Evolutionary conservation across 371 early-diverging fungal species (phyloP).

Genomic region (Apophysomyces variabilis): DNA sequence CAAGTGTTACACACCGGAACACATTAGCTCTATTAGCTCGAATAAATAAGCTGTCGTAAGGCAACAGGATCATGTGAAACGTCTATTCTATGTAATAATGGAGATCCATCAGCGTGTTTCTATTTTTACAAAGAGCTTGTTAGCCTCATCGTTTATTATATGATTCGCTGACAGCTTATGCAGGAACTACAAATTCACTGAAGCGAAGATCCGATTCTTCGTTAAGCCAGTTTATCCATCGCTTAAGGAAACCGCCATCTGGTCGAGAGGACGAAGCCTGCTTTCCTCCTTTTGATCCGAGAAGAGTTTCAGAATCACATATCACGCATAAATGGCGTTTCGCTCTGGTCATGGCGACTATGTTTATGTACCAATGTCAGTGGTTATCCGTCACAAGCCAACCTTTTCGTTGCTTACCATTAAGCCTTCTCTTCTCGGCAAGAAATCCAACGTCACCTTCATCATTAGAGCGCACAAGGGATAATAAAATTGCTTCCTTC

Average conservation of each 20-base stretch:
- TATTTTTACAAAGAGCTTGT: too few relatives aligned
- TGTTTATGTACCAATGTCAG: neutral
- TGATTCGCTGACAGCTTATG: too few relatives aligned
- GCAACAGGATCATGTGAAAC: too few relatives aligned
- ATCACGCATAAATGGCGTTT: conserved; percentile 89
- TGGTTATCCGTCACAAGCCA: neutral
- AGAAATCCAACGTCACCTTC: conserved; percentile 89
- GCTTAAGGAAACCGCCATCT: conserved; percentile 58
- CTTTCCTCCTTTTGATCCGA: conserved; percentile 36
- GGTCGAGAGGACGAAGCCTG: conserved; percentile 18
- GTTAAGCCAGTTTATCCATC: conserved; percentile 60
- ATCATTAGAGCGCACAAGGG: conserved; percentile 87
- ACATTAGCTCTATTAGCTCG: too few relatives aligned
- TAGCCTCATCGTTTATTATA: too few relatives aligned
- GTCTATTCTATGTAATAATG: too few relatives aligned
- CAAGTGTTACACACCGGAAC: too few relatives aligned
- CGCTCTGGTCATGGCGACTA: conserved; percentile 93
- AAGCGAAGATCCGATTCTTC: conserved; percentile 64
- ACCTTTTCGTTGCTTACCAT: conserved; percentile 42
- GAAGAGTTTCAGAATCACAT: conserved; percentile 75
- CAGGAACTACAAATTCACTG: conserved; percentile 38
- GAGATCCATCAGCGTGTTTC: too few relatives aligned
- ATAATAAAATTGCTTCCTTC: conserved; percentile 89
- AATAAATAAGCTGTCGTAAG: too few relatives aligned
- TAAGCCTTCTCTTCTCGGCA: conserved; percentile 83